Percentiles rank a stretch among this genome's conserved stretches.
phyloP scores from a whole-genome alignment of 805 yeast genomes.

The Scheffersomyces coipomensis region DNA sequence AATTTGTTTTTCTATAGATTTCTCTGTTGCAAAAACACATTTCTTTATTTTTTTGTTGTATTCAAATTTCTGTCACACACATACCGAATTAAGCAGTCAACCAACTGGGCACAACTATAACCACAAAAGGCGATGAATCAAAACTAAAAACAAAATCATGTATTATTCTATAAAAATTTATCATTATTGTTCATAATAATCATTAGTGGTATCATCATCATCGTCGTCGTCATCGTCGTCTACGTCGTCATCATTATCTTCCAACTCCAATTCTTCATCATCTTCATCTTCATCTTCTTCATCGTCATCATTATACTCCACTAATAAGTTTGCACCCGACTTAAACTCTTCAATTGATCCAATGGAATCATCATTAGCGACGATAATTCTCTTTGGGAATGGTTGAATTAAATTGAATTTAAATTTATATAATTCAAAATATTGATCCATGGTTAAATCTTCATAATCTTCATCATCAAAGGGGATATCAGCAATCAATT shows the following conservation, averaged over 20 bases:
- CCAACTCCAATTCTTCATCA: neutral
- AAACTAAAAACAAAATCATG: too few species aligned
- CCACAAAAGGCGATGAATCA: too few species aligned
- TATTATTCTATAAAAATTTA: too few species aligned
- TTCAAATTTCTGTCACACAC: too few species aligned
- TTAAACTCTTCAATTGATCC: conserved; percentile 22
- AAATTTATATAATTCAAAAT: conserved; percentile 23
- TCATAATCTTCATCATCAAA: conserved; percentile 11
- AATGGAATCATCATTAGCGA: conserved; percentile 9
- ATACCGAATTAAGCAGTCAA: too few species aligned
- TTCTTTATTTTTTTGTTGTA: too few species aligned
- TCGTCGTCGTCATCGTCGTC: neutral
- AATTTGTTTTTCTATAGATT: too few species aligned
- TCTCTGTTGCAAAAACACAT: too few species aligned
- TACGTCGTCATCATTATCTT: conserved; percentile 3
- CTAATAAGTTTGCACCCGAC: conserved; percentile 37
- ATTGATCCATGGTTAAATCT: conserved; percentile 16
- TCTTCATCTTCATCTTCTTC: conserved; percentile 15
- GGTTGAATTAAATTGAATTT: conserved; percentile 41
- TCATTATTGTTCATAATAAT: neutral
- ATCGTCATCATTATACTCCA: conserved; percentile 29
- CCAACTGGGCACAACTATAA: too few species aligned
- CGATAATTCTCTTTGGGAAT: conserved; percentile 34
- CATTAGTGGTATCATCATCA: neutral
- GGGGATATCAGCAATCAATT: conserved; percentile 6